Evolutionary conservation across 345 rosid species (phyloP).

Genomic region (Brassica napus): Da-Ae NC_063435.1:5494001-5494500

Average conservation of each 20-base stretch:
- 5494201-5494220: neutral
- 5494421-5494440: conserved; percentile 74
- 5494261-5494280: conserved; percentile 67
- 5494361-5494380: conserved; percentile 7
- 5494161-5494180: conserved; percentile 80
- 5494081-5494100: conserved; percentile 65
- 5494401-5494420: conserved; percentile 57
- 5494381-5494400: neutral
- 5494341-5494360: conserved; percentile 35
- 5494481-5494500: conserved; percentile 84
- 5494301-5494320: conserved; percentile 75
- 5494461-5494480: conserved; percentile 77
- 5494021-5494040: conserved; percentile 2
- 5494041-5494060: neutral
- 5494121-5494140: conserved; percentile 74
- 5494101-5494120: conserved; percentile 81
- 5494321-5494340: conserved; percentile 77
- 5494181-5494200: conserved; percentile 31
- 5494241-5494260: neutral
- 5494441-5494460: conserved; percentile 71
- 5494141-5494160: conserved; percentile 85
- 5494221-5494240: neutral
- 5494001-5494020: conserved; percentile 14
- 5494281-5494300: conserved; percentile 93
- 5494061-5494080: conserved; percentile 73